Conservation (phyloP, 305 asterid species). For the Plantago coronopus region DNA sequence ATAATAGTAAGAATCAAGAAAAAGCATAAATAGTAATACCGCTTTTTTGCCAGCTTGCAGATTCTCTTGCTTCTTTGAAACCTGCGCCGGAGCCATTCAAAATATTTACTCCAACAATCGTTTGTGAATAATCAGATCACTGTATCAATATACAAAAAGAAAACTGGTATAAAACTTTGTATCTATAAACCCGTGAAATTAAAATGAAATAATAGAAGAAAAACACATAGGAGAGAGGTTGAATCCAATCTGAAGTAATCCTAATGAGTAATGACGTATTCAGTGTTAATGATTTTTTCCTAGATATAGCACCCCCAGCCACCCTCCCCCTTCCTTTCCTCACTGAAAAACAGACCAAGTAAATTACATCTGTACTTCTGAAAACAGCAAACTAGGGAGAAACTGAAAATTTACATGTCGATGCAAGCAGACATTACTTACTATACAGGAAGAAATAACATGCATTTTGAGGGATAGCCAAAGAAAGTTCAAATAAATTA, state of each 20-base stretch:
- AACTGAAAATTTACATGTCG: neutral
- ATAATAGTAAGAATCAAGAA: conserved; percentile 19
- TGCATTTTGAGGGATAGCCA: neutral
- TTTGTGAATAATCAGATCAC: conserved; percentile 37
- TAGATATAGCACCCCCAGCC: conserved; percentile 23
- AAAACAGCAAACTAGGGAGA: no score
- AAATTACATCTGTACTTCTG: no score
- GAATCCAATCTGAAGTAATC: conserved; percentile 40
- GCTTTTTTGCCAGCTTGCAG: conserved; percentile 83
- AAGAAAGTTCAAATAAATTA: neutral
- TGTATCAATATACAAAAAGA: conserved; percentile 18
- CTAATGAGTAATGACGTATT: neutral
- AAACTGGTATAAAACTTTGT: neutral
- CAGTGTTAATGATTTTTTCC: neutral
- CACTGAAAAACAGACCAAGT: no score
- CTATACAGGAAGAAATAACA: neutral
- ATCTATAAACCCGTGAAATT: conserved; percentile 2
- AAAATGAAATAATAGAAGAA: neutral
- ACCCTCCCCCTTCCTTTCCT: no score
- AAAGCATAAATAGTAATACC: conserved; percentile 35
- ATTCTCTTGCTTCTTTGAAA: conserved; percentile 69
- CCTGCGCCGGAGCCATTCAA: conserved; percentile 91
- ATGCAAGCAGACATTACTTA: neutral
- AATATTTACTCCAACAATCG: conserved; percentile 21
- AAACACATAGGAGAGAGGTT: conserved; percentile 22